Base-by-base conservation (phyloP, 1,139 yeast species). In the Geotrichum macrosporum region DNA sequence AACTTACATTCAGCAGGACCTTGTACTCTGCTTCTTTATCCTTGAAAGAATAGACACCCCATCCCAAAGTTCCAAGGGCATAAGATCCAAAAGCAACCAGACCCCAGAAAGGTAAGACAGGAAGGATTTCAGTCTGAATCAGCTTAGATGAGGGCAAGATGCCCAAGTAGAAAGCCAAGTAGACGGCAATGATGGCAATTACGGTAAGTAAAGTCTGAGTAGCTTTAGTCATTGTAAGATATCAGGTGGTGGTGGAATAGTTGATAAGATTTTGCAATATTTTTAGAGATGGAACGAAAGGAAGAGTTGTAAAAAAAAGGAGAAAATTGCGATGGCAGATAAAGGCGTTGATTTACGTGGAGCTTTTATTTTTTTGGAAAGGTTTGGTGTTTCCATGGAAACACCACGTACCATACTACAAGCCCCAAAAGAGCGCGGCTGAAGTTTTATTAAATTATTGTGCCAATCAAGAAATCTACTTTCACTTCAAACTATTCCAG, bases 21-120 rank as follows among this genome's bases (percentile, higher is more conserved):
- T 72, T 63, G 66, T 82, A 79, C 63, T 81, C 82, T 47, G 73
- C 83, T 56, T 80, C 80, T 66, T 82, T 83, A 67, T 83, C 87
- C 60, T 81, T 80, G 68, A 83, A 80, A 1, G 87, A 78, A 58
- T 73, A 69, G 18, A 83, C 81, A 46, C 85, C 87, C 73, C 77
- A 77, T 34, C 92, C 89, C 51, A 83, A 72, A 8, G 84, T 76
- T 40, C 76, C 82, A 57, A 83, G 72, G n/a, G 88, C 80, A 60
- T 80, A 83, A 18, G 84, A 70, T 27, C 89, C 89, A 62, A 83
- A 82, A 5, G 83, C 60, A 29, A 83, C 85, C 55, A 83, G 68
- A 0, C 71, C 74, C 89, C 89, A 83, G 72, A 76, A 80, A 44
- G 92, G 92, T 50, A 83, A 66, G 60, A 73, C 74, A 21, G 89